These are phyloP conservation scores for Musa schizocarpa DNA, from an alignment of 176 grass and related monocot species.

Conservation along the genomic window DNA sequence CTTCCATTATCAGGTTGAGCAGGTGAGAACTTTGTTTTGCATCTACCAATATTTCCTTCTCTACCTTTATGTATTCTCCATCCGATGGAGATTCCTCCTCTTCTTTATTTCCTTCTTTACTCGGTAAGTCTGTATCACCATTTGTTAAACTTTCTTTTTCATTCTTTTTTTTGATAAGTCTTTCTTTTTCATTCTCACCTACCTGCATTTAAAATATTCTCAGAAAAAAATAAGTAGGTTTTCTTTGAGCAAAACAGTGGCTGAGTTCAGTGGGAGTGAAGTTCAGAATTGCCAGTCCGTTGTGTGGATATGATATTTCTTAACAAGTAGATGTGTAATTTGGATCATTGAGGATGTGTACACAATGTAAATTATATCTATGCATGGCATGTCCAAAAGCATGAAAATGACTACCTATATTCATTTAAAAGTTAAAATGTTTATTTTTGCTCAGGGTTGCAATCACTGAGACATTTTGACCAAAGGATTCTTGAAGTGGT, in stretches of 20 bases:
- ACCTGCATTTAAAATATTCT: conserved; percentile 26
- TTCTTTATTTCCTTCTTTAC: conserved; percentile 39
- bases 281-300: not conserved
- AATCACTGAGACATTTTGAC: not conserved
- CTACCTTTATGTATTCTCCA: conserved; percentile 29
- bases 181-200: conserved; percentile 33
- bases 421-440: conserved; percentile 3
- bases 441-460: not conserved
- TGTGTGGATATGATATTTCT: conserved; percentile 1
- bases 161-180: no score
- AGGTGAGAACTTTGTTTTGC: conserved; percentile 33
- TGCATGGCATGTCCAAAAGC: not conserved
- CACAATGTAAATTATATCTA: no score
- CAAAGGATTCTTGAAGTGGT: not conserved
- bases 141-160: conserved; percentile 37
- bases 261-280: not conserved
- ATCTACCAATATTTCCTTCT: conserved; percentile 46
- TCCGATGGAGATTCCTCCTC: conserved; percentile 72
- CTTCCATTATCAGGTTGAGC: conserved; percentile 22
- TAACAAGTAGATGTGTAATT: not conserved
- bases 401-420: not conserved
- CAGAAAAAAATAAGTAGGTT: no score
- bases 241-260: no score
- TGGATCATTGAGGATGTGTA: not conserved
- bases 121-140: conserved; percentile 29